These are phyloP conservation scores for Lepidium campestre DNA, from an alignment of 441 rosid genomes.

Conservation along the genomic window DNA sequence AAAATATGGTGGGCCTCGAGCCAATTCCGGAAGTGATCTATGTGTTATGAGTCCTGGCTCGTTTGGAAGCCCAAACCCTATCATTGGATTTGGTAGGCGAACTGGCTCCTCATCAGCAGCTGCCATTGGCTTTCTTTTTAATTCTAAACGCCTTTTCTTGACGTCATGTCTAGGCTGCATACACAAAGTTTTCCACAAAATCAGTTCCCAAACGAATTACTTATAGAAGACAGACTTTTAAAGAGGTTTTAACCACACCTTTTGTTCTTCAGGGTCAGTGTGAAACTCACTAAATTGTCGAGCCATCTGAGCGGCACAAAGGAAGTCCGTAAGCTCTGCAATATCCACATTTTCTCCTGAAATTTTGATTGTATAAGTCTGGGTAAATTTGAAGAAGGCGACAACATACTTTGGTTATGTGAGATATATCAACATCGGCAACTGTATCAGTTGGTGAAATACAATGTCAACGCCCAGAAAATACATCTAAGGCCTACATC, in stretches of 20 bases:
- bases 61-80: constrained; percentile 77
- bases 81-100: constrained; percentile 80
- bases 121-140: constrained; percentile 16
- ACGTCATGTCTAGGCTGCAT: constrained; percentile 46
- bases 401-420: background rate
- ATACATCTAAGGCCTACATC: constrained; percentile 1
- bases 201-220: background rate
- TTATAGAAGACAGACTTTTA: background rate
- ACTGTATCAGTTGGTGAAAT: background rate
- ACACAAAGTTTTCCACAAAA: background rate
- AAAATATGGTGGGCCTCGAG: constrained; percentile 70
- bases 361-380: constrained; percentile 7
- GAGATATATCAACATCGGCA: background rate
- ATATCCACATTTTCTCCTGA: constrained; percentile 61
- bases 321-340: constrained; percentile 66
- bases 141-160: constrained; percentile 45
- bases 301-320: constrained; percentile 74
- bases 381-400: background rate
- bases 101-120: constrained; percentile 42
- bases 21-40: constrained; percentile 52
- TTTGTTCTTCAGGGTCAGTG: constrained; percentile 38
- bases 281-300: constrained; percentile 48
- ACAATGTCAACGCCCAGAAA: background rate
- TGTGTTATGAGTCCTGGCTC: constrained; percentile 28
- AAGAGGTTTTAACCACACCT: constrained; percentile 33